Conservation (phyloP, 2,329 filamentous ascomycete genomes). For the Lasiodiplodia gonubiensis region DNA sequence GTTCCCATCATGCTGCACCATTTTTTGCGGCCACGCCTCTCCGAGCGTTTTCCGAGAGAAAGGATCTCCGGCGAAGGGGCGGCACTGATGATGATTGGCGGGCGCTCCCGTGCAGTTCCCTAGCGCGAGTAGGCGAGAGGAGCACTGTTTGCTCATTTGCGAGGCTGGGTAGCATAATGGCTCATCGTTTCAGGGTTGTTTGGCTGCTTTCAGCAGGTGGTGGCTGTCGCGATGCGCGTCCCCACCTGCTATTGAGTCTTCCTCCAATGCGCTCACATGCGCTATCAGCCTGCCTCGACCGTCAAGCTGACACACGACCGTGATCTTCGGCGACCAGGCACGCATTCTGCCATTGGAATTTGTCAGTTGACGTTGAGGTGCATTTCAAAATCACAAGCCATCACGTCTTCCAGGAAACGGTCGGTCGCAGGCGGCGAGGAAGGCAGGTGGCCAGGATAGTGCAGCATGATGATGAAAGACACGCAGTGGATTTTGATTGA, state of each 20-base stretch:
- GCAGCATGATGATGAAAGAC: not conserved
- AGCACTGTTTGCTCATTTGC: constrained; percentile 2
- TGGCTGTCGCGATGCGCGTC: not conserved
- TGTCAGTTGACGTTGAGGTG: constrained; percentile 16
- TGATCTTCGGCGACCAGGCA: constrained; percentile 1
- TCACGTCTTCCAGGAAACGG: not conserved
- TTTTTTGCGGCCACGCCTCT: not conserved
- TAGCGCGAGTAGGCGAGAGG: constrained; percentile 5
- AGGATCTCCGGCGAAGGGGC: constrained; percentile 9
- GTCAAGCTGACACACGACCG: not conserved
- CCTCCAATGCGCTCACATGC: not conserved
- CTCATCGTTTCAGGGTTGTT: not conserved
- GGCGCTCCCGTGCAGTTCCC: not conserved
- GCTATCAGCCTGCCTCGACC: not conserved
- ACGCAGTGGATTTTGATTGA: not conserved
- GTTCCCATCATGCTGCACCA: not conserved
- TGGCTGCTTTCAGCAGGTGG: not conserved
- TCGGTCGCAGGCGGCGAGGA: not conserved
- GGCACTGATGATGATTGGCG: constrained; percentile 21
- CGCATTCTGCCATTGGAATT: constrained; percentile 6
- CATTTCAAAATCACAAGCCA: not conserved
- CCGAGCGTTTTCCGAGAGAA: constrained; percentile 20
- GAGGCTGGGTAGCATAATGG: not conserved
- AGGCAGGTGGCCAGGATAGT: not conserved
- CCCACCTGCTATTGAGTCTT: not conserved